phyloP scores from a whole-genome alignment of 2,329 filamentous ascomycete genomes.

The Bipolaris oryzae region DNA sequence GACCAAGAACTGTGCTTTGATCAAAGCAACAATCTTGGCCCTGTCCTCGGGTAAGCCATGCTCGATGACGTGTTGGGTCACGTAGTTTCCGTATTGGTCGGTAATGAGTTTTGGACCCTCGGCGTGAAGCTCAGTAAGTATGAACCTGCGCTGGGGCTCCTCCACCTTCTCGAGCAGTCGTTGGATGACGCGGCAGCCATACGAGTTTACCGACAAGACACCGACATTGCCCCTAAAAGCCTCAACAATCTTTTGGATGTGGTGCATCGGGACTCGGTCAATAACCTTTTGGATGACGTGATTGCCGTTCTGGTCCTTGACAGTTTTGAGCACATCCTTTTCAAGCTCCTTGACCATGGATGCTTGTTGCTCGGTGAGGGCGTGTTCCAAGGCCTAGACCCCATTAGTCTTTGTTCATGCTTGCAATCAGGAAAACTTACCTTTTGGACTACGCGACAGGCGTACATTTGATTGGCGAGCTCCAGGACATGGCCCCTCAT shows the following conservation, averaged over 20 bases:
- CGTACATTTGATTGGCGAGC: slow-evolving; percentile 87
- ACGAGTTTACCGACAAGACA: slow-evolving; percentile 76
- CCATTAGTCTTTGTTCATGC: slow-evolving; percentile 16
- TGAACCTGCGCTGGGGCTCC: slow-evolving; percentile 69
- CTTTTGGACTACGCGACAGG: slow-evolving; percentile 95
- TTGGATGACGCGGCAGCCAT: slow-evolving; percentile 92
- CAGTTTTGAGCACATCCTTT: slow-evolving; percentile 73
- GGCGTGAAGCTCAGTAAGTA: slow-evolving; percentile 79
- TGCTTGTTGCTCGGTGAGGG: slow-evolving; percentile 89
- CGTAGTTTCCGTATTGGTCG: slow-evolving; percentile 95
- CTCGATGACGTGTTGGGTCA: slow-evolving; percentile 88
- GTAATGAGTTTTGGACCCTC: slow-evolving; percentile 75
- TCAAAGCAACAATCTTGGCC: slow-evolving; percentile 72
- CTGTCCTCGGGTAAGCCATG: slow-evolving; percentile 77
- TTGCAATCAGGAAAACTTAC: slow-evolving; percentile 51
- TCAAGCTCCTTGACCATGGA: slow-evolving; percentile 83
- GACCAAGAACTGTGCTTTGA: slow-evolving; percentile 72
- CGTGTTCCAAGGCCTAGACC: slow-evolving; percentile 78
- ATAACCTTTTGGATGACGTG: slow-evolving; percentile 97
- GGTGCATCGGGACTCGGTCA: slow-evolving; percentile 74
- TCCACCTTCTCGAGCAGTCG: slow-evolving; percentile 85
- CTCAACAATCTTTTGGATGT: slow-evolving; percentile 85
- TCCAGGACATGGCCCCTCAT: slow-evolving; percentile 86
- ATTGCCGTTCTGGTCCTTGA: slow-evolving; percentile 90
- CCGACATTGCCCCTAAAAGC: slow-evolving; percentile 78